Base-by-base conservation (phyloP, 768 basidiomycete species). In the Leccinum olivaceopallidum region DNA sequence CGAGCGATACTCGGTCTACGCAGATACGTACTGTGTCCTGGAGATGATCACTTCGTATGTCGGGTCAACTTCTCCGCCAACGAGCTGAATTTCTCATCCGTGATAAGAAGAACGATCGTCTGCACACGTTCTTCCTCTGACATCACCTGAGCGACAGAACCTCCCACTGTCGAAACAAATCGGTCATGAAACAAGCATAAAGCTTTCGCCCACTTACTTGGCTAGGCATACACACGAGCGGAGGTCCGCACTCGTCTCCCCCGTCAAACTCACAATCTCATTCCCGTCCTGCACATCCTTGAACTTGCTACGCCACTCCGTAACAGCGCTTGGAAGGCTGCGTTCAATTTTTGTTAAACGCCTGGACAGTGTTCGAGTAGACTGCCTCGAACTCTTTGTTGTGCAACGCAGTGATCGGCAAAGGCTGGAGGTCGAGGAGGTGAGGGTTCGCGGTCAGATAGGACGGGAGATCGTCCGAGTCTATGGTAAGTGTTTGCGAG, bases 1-100 rank as follows among this genome's bases (percentile, higher is more conserved):
- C 93, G 16, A 99, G 81, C 2, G 96, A 97, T 2, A 97, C 95
- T 94, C 93, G 0, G 94, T 95, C 73, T 24, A 94, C n/a, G 92
- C 92, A 22, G 95, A 90, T 16, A 28, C 26, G 67, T 95, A 98
- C 36, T 95, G 87, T n/a, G 96, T 96, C 49, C 96, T 84, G 8
- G 97, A 99, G 63, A 98, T 88, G 65, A 98, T 83, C n/a, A 97
- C 91, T 71, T 98, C 97, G 72, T 98, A 99, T 0, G 94, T 96
- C 10, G 95, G 94, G 6, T 97, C 97, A 54, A 95, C 85, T 70
- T 95, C 94, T 18, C 95, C 94, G 10, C 96, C 96, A 44, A 98
- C 88, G 50, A 95, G 84, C 71, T 98, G 97, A 3, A 98, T 80
- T 28, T 28, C 71, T 99, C 97, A 64, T 98, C 97, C 0, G 93